These are phyloP conservation scores for Lachancea fermentati DNA, from an alignment of 805 yeast genomes.

Conservation along the genomic window DNA sequence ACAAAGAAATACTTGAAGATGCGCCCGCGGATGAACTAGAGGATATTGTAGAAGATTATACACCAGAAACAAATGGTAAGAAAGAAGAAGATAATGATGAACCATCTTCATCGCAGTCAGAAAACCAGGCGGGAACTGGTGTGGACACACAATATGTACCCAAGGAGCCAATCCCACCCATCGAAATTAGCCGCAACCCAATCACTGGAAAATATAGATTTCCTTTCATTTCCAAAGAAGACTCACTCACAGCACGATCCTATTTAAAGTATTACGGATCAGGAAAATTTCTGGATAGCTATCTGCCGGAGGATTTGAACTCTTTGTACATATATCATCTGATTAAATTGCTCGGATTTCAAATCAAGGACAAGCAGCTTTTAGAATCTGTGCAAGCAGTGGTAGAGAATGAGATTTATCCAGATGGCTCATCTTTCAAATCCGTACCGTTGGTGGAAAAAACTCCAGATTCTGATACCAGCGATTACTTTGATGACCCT, in stretches of 20 bases:
- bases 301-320: constrained; percentile 55
- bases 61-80: constrained; percentile 1
- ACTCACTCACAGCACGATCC: constrained; percentile 42
- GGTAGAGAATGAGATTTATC: constrained; percentile 14
- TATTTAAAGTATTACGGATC: constrained; percentile 58
- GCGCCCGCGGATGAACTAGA: constrained; percentile 17
- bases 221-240: constrained; percentile 39
- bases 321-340: constrained; percentile 52
- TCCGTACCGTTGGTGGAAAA: constrained; percentile 26
- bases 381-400: constrained; percentile 29
- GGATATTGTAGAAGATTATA: constrained; percentile 19
- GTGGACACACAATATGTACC: constrained; percentile 10
- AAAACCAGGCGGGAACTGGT: not conserved
- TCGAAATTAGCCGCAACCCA: constrained; percentile 25
- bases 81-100: not conserved
- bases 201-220: constrained; percentile 30
- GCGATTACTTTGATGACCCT: constrained; percentile 27
- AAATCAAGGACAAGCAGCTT: constrained; percentile 31
- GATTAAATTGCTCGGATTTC: constrained; percentile 61
- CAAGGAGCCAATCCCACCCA: constrained; percentile 13
- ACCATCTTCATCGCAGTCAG: not conserved
- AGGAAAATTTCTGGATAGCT: constrained; percentile 51
- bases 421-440: constrained; percentile 10
- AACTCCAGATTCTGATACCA: constrained; percentile 10
- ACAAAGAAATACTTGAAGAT: constrained; percentile 9